Percentiles rank a stretch among this genome's conserved stretches.
These are phyloP conservation scores for Globisporangium nodosum DNA, from an alignment of 352 stramenopile genomes.

Conservation along the genomic window DNA sequence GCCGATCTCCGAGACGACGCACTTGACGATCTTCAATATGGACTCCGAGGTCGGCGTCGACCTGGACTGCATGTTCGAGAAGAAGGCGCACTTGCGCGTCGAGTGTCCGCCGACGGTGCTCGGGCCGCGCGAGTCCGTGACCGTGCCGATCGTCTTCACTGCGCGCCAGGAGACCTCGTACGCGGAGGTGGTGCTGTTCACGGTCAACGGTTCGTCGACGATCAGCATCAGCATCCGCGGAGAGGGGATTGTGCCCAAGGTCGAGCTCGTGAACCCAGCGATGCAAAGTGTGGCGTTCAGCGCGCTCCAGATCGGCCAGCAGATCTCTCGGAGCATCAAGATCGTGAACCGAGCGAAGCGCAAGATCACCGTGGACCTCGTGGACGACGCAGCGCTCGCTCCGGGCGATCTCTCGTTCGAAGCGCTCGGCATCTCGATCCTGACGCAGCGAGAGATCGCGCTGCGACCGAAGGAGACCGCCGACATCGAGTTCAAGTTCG, in stretches of 20 bases:
- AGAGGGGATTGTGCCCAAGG: conserved; percentile 65
- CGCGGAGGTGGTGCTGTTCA: conserved; percentile 85
- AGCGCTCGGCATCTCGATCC: conserved; percentile 50
- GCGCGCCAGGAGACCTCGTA: conserved; percentile 81
- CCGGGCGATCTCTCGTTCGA: conserved; percentile 26
- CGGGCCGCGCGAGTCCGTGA: conserved; percentile 64
- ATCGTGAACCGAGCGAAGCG: conserved; percentile 86
- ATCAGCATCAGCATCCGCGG: conserved; percentile 69
- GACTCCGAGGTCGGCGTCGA: conserved; percentile 74
- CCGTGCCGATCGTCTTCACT: conserved; percentile 84
- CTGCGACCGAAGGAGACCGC: conserved; percentile 75
- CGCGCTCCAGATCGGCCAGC: conserved; percentile 77
- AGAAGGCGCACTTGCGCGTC: conserved; percentile 82
- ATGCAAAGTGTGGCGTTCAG: conserved; percentile 84
- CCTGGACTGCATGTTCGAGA: conserved; percentile 89
- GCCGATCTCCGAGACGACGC: conserved; percentile 44
- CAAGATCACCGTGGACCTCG: conserved; percentile 58
- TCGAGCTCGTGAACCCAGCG: conserved; percentile 86
- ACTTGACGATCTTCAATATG: conserved; percentile 84
- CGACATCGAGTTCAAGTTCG: conserved; percentile 75
- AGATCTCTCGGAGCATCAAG: conserved; percentile 58
- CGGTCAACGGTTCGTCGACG: conserved; percentile 85
- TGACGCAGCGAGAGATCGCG: conserved; percentile 51
- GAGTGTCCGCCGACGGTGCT: conserved; percentile 81
- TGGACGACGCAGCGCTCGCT: conserved; percentile 17